A percentile compares a stretch with the other conserved stretches of the same genome.
These are phyloP conservation scores for Eucalyptus globulus DNA, from an alignment of 345 rosid species.

Conservation along the genomic window DNA sequence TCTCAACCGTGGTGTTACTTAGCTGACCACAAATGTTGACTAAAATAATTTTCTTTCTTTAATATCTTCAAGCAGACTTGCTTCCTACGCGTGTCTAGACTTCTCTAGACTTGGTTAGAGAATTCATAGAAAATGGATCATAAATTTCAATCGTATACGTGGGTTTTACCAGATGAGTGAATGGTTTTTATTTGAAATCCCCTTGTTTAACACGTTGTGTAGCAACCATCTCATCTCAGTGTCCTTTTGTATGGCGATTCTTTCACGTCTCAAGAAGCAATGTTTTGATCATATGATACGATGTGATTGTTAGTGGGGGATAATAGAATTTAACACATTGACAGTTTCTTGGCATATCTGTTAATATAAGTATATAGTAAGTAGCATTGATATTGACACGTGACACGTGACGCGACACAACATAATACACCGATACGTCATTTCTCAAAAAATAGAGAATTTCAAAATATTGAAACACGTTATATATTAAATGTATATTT, in stretches of 20 bases:
- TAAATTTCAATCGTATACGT: background rate
- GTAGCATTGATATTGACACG: too few relatives aligned
- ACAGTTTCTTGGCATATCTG: background rate
- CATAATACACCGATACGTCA: accelerated
- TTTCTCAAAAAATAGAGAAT: accelerated
- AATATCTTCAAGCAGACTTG: background rate
- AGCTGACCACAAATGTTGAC: background rate
- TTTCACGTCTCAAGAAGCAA: background rate
- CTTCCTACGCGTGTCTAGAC: background rate
- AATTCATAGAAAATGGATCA: background rate
- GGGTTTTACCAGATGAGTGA: background rate
- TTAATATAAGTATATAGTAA: background rate
- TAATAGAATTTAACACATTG: background rate
- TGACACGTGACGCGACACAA: accelerated
- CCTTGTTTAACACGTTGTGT: background rate
- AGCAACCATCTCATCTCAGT: background rate
- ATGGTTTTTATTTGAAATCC: background rate
- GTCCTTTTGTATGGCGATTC: background rate
- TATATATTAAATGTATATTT: too few relatives aligned
- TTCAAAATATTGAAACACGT: too few relatives aligned
- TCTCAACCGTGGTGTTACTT: background rate
- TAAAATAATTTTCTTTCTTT: background rate
- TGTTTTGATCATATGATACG: background rate
- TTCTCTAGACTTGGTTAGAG: background rate
- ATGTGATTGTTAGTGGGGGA: background rate